phyloP scores from a whole-genome alignment of 441 rosid genomes.

The Breynia disticha region DNA sequence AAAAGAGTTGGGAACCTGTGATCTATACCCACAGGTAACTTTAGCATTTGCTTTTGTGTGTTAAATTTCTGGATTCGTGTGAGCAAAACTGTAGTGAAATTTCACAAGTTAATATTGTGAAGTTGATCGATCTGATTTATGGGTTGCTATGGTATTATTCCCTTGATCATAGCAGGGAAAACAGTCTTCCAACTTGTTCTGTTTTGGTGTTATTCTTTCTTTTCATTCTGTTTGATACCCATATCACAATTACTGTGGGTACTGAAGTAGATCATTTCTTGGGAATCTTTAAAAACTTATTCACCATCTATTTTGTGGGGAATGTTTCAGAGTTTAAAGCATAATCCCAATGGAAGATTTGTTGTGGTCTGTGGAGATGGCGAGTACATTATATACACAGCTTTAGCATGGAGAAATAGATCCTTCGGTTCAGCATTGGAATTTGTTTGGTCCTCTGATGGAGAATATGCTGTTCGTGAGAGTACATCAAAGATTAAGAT shows the following conservation, averaged over 20 bases:
- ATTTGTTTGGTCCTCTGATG: conserved; percentile 94
- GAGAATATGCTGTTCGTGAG: conserved; percentile 96
- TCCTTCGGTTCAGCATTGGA: conserved; percentile 97
- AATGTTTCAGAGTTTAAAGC: conserved; percentile 87
- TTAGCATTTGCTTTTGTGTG: conserved; percentile 2
- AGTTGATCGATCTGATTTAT: too few relatives aligned
- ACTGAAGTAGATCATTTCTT: too few relatives aligned
- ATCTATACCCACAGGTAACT: conserved; percentile 96
- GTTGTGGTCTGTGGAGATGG: conserved; percentile 99
- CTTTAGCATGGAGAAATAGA: conserved; percentile 99
- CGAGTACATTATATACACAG: conserved; percentile 90
- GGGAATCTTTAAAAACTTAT: too few relatives aligned
- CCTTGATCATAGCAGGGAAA: too few relatives aligned
- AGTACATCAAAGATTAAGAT: conserved; percentile 86
- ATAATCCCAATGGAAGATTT: conserved; percentile 96
- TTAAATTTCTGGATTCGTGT: neutral
- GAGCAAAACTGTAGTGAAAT: too few relatives aligned
- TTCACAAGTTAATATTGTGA: too few relatives aligned
- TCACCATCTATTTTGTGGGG: too few relatives aligned
- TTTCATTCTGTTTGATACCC: too few relatives aligned
- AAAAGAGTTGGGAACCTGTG: conserved; percentile 96
- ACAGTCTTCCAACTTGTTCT: too few relatives aligned
- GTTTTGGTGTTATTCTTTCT: too few relatives aligned
- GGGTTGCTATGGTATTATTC: too few relatives aligned
- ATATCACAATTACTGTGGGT: too few relatives aligned